A percentile compares a stretch with the other conserved stretches of the same genome.
These are phyloP conservation scores for Leccinum sublutescens DNA, from an alignment of 768 basidiomycete genomes.

Conservation along the genomic window DNA sequence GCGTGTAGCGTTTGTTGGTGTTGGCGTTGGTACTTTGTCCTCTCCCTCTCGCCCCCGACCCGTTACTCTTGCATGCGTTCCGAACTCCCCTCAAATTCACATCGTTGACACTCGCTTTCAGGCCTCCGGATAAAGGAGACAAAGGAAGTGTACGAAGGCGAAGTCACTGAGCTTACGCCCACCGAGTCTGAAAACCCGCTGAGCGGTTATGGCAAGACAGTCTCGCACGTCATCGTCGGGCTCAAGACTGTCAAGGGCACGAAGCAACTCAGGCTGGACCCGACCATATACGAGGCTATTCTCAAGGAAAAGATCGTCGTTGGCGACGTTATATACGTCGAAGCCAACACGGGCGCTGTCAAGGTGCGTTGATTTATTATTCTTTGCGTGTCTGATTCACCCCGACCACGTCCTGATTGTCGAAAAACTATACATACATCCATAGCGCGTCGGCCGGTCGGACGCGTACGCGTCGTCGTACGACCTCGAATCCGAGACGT, in stretches of 20 bases:
- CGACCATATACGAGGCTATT: slow-evolving; percentile 95
- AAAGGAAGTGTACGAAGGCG: slow-evolving; percentile 98
- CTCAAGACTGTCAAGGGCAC: slow-evolving; percentile 93
- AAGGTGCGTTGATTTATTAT: slow-evolving; percentile 52
- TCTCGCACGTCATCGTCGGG: slow-evolving; percentile 95
- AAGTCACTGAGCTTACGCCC: slow-evolving; percentile 96
- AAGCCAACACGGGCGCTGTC: slow-evolving; percentile 91
- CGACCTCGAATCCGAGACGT: slow-evolving; percentile 97
- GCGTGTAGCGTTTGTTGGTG: neutral
- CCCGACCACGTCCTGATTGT: neutral
- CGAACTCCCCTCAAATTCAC: neutral
- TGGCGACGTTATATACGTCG: slow-evolving; percentile 96
- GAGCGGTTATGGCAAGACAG: slow-evolving; percentile 96
- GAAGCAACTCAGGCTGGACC: slow-evolving; percentile 92
- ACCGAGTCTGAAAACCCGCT: slow-evolving; percentile 96
- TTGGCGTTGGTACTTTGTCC: neutral
- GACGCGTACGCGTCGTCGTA: slow-evolving; percentile 98
- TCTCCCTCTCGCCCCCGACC: neutral
- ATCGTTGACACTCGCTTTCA: neutral
- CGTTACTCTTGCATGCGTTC: neutral
- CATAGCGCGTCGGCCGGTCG: slow-evolving; percentile 89
- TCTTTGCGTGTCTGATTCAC: neutral
- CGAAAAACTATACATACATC: neutral
- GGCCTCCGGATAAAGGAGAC: slow-evolving; percentile 98
- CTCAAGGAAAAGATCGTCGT: slow-evolving; percentile 96